phyloP scores from a whole-genome alignment of 2,329 filamentous ascomycete genomes.

The Fusarium sulawesiense region DNA sequence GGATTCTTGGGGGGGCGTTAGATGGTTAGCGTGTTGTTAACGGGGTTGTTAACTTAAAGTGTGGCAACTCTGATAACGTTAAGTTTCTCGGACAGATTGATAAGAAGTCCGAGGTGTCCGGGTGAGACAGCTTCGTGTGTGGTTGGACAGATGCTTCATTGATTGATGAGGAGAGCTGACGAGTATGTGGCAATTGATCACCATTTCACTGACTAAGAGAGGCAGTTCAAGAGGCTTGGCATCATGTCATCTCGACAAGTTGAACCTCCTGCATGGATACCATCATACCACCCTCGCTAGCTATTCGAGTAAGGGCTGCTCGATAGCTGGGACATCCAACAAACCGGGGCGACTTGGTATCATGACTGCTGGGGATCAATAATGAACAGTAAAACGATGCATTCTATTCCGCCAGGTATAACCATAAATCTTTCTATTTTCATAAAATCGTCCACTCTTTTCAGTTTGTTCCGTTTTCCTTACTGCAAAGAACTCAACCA shows the following conservation, averaged over 20 bases:
- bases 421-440: background rate
- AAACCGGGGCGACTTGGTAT: too few relatives aligned
- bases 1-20: background rate
- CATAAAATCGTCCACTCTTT: background rate
- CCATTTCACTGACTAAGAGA: fast-evolving
- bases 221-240: background rate
- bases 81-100: background rate
- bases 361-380: too few relatives aligned
- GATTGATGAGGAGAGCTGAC: background rate
- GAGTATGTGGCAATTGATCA: background rate
- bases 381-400: background rate
- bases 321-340: background rate
- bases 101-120: background rate
- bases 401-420: background rate
- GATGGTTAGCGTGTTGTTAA: background rate
- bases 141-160: background rate
- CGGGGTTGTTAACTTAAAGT: background rate
- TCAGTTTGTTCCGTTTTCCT: background rate
- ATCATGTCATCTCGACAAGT: background rate
- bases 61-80: background rate
- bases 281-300: too few relatives aligned
- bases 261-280: background rate
- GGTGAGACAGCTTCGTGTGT: background rate
- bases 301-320: background rate
- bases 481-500: slow-evolving; percentile 23